Evolutionary conservation across 1,139 yeast genomes (phyloP).

Genomic region (Geotrichum bryndzae): DNA sequence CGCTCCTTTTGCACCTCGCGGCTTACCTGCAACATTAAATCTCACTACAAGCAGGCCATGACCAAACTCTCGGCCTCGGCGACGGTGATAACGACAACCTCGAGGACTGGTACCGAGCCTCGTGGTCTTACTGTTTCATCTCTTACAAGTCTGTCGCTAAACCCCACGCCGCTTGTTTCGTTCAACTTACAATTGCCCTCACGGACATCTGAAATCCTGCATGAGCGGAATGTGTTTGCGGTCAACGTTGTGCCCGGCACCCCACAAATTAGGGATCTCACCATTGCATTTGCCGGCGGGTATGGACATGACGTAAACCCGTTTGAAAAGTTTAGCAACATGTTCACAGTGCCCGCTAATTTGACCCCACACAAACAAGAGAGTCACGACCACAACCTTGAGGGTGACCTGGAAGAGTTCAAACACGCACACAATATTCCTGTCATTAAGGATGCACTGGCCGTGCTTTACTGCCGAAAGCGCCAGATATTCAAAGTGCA

Average conservation of each 20-base stretch:
- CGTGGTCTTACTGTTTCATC: conserved; percentile 77
- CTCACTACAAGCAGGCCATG: background rate
- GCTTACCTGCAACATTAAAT: background rate
- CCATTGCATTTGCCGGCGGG: conserved; percentile 34
- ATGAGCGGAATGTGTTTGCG: conserved; percentile 52
- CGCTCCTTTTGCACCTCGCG: background rate
- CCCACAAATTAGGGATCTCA: conserved; percentile 41
- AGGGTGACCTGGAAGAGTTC: background rate
- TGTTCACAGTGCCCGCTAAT: conserved; percentile 39
- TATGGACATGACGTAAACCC: conserved; percentile 35
- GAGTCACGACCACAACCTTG: background rate
- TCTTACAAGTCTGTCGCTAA: conserved; percentile 67
- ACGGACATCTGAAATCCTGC: conserved; percentile 61
- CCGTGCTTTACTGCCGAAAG: conserved; percentile 59
- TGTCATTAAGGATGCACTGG: conserved; percentile 51
- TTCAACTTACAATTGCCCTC: conserved; percentile 83
- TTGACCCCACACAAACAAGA: conserved; percentile 2
- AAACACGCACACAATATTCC: conserved; percentile 43
- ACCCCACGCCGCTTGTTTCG: conserved; percentile 68
- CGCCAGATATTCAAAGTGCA: conserved; percentile 52
- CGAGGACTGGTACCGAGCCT: conserved; percentile 21
- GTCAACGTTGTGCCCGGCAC: conserved; percentile 70
- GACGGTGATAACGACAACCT: conserved; percentile 20
- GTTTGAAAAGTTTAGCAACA: conserved; percentile 26
- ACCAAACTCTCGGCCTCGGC: background rate